Percentiles rank a stretch among this genome's conserved stretches.
These are phyloP conservation scores for Phoma sp. DNA, from an alignment of 2,329 filamentous ascomycete genomes.

Conservation along the genomic window DNA sequence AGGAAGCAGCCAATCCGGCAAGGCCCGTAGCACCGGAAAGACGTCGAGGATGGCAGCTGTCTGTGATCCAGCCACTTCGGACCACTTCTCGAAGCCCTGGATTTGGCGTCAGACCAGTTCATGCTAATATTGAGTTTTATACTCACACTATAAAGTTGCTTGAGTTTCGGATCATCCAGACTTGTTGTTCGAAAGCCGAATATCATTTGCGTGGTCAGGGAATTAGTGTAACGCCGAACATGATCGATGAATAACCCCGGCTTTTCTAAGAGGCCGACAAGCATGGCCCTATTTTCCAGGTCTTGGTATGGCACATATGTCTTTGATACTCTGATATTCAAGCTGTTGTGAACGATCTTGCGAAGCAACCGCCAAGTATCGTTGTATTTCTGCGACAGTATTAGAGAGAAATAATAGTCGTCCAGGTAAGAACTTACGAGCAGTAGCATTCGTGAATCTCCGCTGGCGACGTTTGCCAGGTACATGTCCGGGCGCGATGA, in stretches of 20 bases:
- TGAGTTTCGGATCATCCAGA: slow-evolving; percentile 23
- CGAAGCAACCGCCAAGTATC: slow-evolving; percentile 23
- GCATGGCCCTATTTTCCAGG: slow-evolving; percentile 62
- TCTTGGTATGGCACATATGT: slow-evolving; percentile 58
- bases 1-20: slow-evolving; percentile 44
- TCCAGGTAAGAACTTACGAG: neutral
- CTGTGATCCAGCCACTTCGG: slow-evolving; percentile 50
- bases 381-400: slow-evolving; percentile 16
- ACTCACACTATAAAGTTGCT: slow-evolving; percentile 21
- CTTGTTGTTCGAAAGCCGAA: slow-evolving; percentile 50
- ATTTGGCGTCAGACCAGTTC: neutral
- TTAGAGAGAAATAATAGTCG: neutral
- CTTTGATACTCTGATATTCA: slow-evolving; percentile 27
- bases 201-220: slow-evolving; percentile 57
- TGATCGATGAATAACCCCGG: slow-evolving; percentile 53
- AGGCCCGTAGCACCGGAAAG: slow-evolving; percentile 52
- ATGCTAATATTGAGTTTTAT: neutral
- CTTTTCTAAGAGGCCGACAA: slow-evolving; percentile 54
- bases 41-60: slow-evolving; percentile 54
- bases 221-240: slow-evolving; percentile 56
- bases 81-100: slow-evolving; percentile 51
- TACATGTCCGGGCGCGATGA: slow-evolving; percentile 52
- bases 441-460: neutral
- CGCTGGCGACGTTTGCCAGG: neutral
- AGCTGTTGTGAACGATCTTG: slow-evolving; percentile 25